Percentiles rank a stretch among this genome's conserved stretches.
These are phyloP conservation scores for Graphium sp. DNA, from an alignment of 2,329 filamentous ascomycete genomes.

Conservation along the genomic window DNA sequence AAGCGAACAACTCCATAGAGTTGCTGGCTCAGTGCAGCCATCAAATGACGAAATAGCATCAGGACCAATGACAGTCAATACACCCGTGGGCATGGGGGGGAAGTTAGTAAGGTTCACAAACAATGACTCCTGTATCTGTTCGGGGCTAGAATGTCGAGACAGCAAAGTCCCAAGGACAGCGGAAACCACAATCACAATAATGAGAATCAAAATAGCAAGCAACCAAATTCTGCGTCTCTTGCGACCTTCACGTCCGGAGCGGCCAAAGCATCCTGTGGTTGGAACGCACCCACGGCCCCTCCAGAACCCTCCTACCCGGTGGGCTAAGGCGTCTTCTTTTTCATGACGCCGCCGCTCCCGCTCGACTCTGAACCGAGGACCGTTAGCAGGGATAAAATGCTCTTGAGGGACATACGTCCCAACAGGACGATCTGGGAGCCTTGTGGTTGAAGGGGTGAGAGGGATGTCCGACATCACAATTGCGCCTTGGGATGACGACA, in stretches of 20 bases:
- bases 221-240: conserved; percentile 45
- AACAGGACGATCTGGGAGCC: conserved; percentile 19
- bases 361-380: conserved; percentile 26
- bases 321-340: conserved; percentile 46
- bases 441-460: conserved; percentile 25
- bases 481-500: conserved; percentile 44
- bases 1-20: conserved; percentile 73
- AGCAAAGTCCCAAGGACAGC: conserved; percentile 20
- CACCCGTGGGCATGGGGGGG: conserved; percentile 71
- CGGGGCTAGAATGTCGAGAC: not conserved
- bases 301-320: conserved; percentile 43
- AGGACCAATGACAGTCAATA: conserved; percentile 62
- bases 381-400: conserved; percentile 22
- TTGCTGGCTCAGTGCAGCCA: conserved; percentile 54
- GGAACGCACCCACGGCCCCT: conserved; percentile 47
- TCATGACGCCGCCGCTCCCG: conserved; percentile 38
- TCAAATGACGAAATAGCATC: conserved; percentile 46
- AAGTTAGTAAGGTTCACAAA: conserved; percentile 82
- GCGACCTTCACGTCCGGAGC: conserved; percentile 44
- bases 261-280: conserved; percentile 46
- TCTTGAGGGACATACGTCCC: conserved; percentile 28
- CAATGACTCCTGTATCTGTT: conserved; percentile 16
- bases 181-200: conserved; percentile 39
- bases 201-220: conserved; percentile 36
- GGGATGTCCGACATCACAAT: conserved; percentile 44